These are phyloP conservation scores for Lecanosticta acicola DNA, from an alignment of 2,329 filamentous ascomycete species.

Conservation along the genomic window DNA sequence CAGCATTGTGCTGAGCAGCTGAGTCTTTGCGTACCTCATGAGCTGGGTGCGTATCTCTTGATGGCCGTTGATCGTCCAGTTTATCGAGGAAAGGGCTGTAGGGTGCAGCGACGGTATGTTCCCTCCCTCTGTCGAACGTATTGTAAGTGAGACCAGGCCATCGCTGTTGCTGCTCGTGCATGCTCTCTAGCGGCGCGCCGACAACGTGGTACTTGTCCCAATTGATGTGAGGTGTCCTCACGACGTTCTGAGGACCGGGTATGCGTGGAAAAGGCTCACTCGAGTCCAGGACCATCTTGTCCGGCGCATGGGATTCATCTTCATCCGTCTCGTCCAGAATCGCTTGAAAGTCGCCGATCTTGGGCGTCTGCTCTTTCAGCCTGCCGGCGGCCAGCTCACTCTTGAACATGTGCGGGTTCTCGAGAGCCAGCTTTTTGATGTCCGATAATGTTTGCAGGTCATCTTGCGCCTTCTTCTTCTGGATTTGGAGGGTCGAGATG, in stretches of 20 bases:
- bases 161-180: constrained; percentile 72
- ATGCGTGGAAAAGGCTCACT: constrained; percentile 53
- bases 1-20: not conserved
- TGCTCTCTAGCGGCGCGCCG: constrained; percentile 72
- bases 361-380: constrained; percentile 30
- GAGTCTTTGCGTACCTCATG: not conserved
- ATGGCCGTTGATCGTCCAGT: constrained; percentile 9
- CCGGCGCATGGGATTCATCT: not conserved
- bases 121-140: constrained; percentile 31
- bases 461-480: constrained; percentile 68
- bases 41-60: not conserved
- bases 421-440: constrained; percentile 65
- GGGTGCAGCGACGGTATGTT: constrained; percentile 52
- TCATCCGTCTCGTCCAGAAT: constrained; percentile 35
- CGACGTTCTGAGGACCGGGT: constrained; percentile 72
- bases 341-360: constrained; percentile 30
- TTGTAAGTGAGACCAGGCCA: constrained; percentile 45
- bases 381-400: constrained; percentile 61
- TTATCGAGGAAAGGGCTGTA: constrained; percentile 56
- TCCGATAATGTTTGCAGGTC: constrained; percentile 67
- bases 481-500: constrained; percentile 80
- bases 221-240: constrained; percentile 83
- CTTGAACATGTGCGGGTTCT: constrained; percentile 66
- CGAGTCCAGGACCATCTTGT: not conserved
- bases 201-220: constrained; percentile 94